Percentiles rank a stretch among this genome's conserved stretches.
These are phyloP conservation scores for Suillus variegatus DNA, from an alignment of 768 basidiomycete genomes.

Conservation along the genomic window DNA sequence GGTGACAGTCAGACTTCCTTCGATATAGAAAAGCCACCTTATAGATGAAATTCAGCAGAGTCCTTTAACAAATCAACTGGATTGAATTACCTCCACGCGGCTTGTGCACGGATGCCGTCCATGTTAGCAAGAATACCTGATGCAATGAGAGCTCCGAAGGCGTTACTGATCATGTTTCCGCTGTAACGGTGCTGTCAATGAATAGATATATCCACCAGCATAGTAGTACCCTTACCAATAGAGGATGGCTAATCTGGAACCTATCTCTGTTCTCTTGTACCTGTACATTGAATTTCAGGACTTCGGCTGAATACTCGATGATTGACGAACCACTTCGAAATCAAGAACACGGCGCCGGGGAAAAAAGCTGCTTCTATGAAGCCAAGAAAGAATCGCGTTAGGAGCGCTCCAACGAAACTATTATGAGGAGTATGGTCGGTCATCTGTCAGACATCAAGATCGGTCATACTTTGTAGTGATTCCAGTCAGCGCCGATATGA, in stretches of 20 bases:
- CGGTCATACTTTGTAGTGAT: slow-evolving; percentile 30
- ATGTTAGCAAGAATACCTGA: slow-evolving; percentile 48
- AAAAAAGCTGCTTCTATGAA: slow-evolving; percentile 52
- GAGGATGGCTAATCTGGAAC: slow-evolving; percentile 43
- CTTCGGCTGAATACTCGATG: slow-evolving; percentile 26
- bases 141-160: slow-evolving; percentile 53
- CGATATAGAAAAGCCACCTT: slow-evolving; percentile 52
- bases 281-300: slow-evolving; percentile 26
- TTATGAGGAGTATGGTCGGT: neutral
- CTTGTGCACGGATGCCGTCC: slow-evolving; percentile 48
- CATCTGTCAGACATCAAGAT: neutral
- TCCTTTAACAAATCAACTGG: neutral
- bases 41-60: slow-evolving; percentile 6
- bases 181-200: neutral
- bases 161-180: slow-evolving; percentile 55
- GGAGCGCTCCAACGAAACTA: slow-evolving; percentile 43
- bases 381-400: slow-evolving; percentile 53
- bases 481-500: slow-evolving; percentile 51
- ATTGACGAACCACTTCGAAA: slow-evolving; percentile 34
- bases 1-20: slow-evolving; percentile 45
- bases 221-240: slow-evolving; percentile 31
- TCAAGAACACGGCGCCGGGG: slow-evolving; percentile 43
- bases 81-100: slow-evolving; percentile 45
- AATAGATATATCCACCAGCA: too few species aligned
- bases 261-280: slow-evolving; percentile 48